Base-by-base conservation (phyloP, 208 protist species). In the Strigomonas oncopelti region DNA sequence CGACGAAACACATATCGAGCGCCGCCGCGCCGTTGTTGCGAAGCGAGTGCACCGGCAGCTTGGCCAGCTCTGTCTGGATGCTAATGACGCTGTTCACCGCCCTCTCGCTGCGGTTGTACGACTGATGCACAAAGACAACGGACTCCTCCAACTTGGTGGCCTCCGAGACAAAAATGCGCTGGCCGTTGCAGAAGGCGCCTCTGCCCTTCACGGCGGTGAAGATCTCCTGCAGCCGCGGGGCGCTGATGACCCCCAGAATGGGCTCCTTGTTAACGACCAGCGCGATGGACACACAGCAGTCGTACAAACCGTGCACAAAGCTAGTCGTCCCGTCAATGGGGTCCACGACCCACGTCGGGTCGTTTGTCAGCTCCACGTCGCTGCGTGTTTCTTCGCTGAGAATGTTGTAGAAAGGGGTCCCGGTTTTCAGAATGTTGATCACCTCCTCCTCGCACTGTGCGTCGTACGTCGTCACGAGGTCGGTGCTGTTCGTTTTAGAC, bases 1-100 rank as follows among this genome's bases (percentile, higher is more conserved):
- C 92, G 13, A 96, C 86, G 42, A 86, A 84, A 67, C 91, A 96
- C 88, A 96, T 94, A 45, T 93, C 83, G 42, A 96, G 72, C 28
- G 88, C 91, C 8, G 79, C 72, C 8, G 85, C 75, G 4, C 87
- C 91, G 52, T 90, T 71, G 64, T 61, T 83, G n/a, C 92, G 83
- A n/a, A 94, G 18, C 4, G 75, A 78, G 29, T 93, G 89, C 24
- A 94, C 87, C 3, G 87, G 88, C 13, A 85, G 25, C 45, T 77
- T 71, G 0, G 67, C 66, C 16, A 96, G 75, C 52, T 85, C 81
- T 29, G 69, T 71, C 73, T 90, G 80, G 51, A 94, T 93, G 9
- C 18, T 72, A 32, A 90, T 58, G n/a, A 85, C 34, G 22, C 73
- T 78, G 11, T 80, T 55, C 4, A 96, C 83, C 0, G 75, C 74